These are phyloP conservation scores for Babesia divergens DNA, from an alignment of 169 alveolate species.

Conservation along the genomic window DNA sequence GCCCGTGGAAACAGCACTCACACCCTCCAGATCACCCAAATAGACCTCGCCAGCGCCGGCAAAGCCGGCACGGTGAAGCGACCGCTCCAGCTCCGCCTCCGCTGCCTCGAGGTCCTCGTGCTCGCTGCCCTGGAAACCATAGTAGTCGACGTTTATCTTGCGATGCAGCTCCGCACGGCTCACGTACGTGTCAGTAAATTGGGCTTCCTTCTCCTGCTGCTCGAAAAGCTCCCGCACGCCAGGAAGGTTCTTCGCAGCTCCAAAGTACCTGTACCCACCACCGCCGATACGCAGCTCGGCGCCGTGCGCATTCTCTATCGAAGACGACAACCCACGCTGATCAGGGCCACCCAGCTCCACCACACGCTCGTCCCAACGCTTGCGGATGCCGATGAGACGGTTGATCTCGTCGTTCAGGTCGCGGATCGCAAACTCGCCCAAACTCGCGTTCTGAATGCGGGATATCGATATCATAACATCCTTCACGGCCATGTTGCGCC, in stretches of 20 bases:
- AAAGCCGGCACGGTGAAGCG: not conserved
- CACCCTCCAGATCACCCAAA: conserved; percentile 1
- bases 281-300: conserved; percentile 78
- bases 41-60: not conserved
- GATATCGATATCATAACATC: conserved; percentile 84
- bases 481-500: conserved; percentile 66
- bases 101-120: conserved; percentile 15
- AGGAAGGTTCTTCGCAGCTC: conserved; percentile 93
- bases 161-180: conserved; percentile 57
- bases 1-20: not conserved
- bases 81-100: conserved; percentile 39
- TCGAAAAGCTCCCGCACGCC: conserved; percentile 90
- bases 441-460: conserved; percentile 88
- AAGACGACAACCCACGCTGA: conserved; percentile 48
- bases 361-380: conserved; percentile 90
- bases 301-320: conserved; percentile 56
- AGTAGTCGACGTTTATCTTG: conserved; percentile 54
- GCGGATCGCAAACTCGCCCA: conserved; percentile 90
- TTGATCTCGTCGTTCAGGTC: conserved; percentile 93
- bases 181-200: conserved; percentile 14
- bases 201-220: conserved; percentile 68
- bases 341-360: conserved; percentile 89
- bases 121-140: conserved; percentile 49
- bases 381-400: conserved; percentile 84
- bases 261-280: conserved; percentile 90